Base-by-base conservation (phyloP, 1,139 yeast species). In the Saccharomyces hybrid region DNA sequence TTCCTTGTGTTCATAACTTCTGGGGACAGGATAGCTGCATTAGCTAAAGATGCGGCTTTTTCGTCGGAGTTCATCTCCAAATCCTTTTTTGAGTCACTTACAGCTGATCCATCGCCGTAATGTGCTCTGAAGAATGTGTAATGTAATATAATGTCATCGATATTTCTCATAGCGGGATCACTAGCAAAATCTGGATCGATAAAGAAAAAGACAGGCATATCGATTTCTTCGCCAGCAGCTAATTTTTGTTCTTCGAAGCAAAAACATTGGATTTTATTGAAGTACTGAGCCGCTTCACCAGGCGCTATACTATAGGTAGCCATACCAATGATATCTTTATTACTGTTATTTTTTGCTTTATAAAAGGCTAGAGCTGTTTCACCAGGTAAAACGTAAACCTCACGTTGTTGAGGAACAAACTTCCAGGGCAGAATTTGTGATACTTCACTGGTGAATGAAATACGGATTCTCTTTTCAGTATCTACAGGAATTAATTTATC, bases 151-250 rank as follows among this genome's bases (percentile, higher is more conserved):
- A 93, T 80, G 68, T 91, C 96, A 64, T 90, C 95, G 50, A 91
- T 84, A 65, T 88, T 86, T 70, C 95, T 81, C 95, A 93, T 88
- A 48, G 83, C 79, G 7, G 99, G 98, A 69, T 95, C 99, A 59
- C 86, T 85, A 49, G 96, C 96, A 72, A 88, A 93, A 62, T 95
- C 99, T 0, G 99, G 99, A 68, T 95, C 99, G 55, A 95, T 88
- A 71, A 95, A 95, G 79, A 95, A 95, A 74, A 95, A 95, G 16
- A 93, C 91, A 0, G 99, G 99, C 99, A 95, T 93, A 68, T 95
- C 99, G 14, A 95, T 96, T 70, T 93, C 98, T 73, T 95, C 99
- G 5, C 98, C 98, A 1, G 97, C 96, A 55, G 85, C 80, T 61
- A 93, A 76, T 70, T 89, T 80, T 72, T 93, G 99, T 69, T 93